A percentile compares a stretch with the other conserved stretches of the same genome.
Evolutionary conservation across 768 basidiomycete species (phyloP).

Genomic region (Boletus patriciae): DNA sequence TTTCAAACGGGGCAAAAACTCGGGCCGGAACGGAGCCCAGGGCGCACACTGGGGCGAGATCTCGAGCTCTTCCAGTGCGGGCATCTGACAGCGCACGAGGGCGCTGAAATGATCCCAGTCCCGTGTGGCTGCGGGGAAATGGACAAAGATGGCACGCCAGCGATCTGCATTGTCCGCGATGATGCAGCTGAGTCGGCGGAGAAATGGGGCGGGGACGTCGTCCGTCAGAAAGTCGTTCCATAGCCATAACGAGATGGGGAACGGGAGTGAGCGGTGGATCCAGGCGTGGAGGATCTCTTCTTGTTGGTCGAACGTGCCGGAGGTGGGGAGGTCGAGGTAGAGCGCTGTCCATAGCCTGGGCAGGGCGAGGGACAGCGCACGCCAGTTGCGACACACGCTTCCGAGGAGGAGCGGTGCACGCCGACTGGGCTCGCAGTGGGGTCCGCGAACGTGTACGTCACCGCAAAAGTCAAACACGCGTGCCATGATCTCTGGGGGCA

Average conservation of each 20-base stretch:
- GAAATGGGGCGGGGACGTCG: conserved; percentile 29
- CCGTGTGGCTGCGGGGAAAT: conserved; percentile 29
- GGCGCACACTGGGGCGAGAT: conserved; percentile 34
- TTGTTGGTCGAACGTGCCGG: conserved; percentile 21
- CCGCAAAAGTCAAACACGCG: conserved; percentile 35
- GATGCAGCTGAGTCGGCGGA: conserved; percentile 20
- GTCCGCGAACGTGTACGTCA: conserved; percentile 27
- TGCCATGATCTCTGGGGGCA: conserved; percentile 36
- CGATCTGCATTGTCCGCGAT: conserved; percentile 26
- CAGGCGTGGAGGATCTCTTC: conserved; percentile 27
- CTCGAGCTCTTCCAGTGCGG: conserved; percentile 33
- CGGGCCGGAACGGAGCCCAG: conserved; percentile 33
- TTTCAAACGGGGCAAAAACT: conserved; percentile 22
- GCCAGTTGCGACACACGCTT: conserved; percentile 32
- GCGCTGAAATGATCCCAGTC: conserved; percentile 30
- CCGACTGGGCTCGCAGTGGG: conserved; percentile 32
- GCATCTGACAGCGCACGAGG: conserved; percentile 25
- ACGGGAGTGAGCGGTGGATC: conserved; percentile 29
- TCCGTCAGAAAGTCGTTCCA: conserved; percentile 36
- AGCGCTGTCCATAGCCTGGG: conserved; percentile 34
- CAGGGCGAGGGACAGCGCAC: conserved; percentile 26
- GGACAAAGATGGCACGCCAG: conserved; percentile 34
- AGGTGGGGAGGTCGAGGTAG: conserved; percentile 32
- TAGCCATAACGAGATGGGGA: conserved; percentile 28
- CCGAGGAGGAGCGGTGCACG: conserved; percentile 31